Evolutionary conservation across 2,329 filamentous ascomycete species (phyloP), one percentile per base, ranked within the genome.

Genomic region (Colletotrichum sojae): DNA sequence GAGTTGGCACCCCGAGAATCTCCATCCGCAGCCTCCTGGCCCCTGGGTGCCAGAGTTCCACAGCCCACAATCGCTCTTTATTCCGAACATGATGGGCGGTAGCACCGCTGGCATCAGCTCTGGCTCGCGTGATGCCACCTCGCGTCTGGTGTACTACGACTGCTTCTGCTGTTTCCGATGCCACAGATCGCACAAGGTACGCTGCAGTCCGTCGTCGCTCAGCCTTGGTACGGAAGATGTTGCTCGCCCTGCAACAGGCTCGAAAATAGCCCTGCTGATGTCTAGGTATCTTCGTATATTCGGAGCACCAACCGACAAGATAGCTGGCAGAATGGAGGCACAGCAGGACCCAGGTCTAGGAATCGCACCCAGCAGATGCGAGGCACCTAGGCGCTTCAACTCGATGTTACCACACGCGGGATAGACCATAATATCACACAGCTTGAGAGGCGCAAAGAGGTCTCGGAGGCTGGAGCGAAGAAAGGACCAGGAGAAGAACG

Each of bases 271-370:
- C 43, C 49, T 31, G 25, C 64, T 57, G 65, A 22, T 58, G 53
- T 57, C 60, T 45, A 36, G 31, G 31, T 36, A 40, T 69, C n/a
- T 66, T 54, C 43, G 31, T 31, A 40, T 69, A 15, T 66, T 54
- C 43, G 48, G 43, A 46, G 27, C 36, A 12, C 45, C 55, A 36
- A 10, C 48, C 43, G 27, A 55, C 22, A 43, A 39, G 39, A 36
- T 27, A 36, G n/a, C 48, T 31, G 20, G 16, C 48, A 58, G 18
- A 57, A 59, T 46, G 22, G 43, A 49, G 58, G 60, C 36, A 57
- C 59, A 52, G 18, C 52, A 48, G 43, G 5, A 49, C 18, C 18
- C 27, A 20, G 46, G 46, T 25, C 20, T 18, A 49, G 22, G 46
- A 51, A 51, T n/a, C 27, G 27, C 57, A 27, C 57, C 58, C 43